phyloP scores from a whole-genome alignment of 164 flowering plant genomes.

The Vitis labrusca region DNA sequence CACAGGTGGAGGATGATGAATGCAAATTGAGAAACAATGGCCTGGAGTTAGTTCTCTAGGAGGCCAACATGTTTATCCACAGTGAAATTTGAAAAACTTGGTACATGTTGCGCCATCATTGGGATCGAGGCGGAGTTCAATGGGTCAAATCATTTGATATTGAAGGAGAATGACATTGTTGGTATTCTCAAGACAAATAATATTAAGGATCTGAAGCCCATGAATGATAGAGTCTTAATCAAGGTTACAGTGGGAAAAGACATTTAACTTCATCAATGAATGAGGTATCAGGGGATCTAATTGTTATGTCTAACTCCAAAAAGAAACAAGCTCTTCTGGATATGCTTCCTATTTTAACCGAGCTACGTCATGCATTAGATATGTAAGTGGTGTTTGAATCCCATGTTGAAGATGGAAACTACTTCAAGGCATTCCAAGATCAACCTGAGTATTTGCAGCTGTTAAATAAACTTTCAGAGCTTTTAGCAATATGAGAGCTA shows the following conservation, averaged over 20 bases:
- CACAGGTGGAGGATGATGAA: no score
- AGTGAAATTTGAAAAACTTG: no score
- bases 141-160: constrained; percentile 69
- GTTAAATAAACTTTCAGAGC: constrained; percentile 76
- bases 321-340: constrained; percentile 95
- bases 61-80: no score
- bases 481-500: constrained; percentile 90
- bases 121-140: constrained; percentile 88
- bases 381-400: constrained; percentile 78
- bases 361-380: constrained; percentile 74
- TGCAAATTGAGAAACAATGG: no score
- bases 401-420: constrained; percentile 84
- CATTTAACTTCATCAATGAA: constrained; percentile 80
- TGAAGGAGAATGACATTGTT: constrained; percentile 93
- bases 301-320: constrained; percentile 74
- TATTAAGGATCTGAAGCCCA: constrained; percentile 80
- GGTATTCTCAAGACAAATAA: constrained; percentile 93
- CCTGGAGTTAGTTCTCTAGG: no score
- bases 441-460: constrained; percentile 95
- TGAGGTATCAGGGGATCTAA: constrained; percentile 97
- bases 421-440: constrained; percentile 95
- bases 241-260: constrained; percentile 80
- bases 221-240: constrained; percentile 79
- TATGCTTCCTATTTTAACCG: constrained; percentile 73
- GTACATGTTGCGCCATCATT: no score